Percentiles rank a stretch among this genome's conserved stretches.
Conservation (phyloP, 148 eudicot genomes). For the Silene conica region DNA sequence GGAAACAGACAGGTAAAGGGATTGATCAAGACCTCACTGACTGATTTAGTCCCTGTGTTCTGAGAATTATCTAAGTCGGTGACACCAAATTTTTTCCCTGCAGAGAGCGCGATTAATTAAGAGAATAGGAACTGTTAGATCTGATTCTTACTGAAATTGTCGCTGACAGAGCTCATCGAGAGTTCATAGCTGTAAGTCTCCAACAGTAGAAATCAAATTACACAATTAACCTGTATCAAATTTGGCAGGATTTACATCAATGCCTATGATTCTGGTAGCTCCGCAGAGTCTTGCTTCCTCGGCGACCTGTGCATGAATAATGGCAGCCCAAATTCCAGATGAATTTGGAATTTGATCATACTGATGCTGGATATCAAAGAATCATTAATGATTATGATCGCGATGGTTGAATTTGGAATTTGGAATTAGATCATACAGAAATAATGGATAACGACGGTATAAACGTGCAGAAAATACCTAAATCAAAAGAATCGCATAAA, state of each 20-base stretch:
- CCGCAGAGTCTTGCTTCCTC: conserved; percentile 92
- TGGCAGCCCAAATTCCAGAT: background rate
- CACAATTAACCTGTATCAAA: conserved; percentile 47
- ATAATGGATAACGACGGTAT: no score
- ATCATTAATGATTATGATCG: no score
- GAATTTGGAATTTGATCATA: no score
- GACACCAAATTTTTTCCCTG: conserved; percentile 72
- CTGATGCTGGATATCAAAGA: no score
- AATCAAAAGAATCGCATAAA: no score
- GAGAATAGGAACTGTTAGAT: no score
- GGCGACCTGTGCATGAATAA: conserved; percentile 50
- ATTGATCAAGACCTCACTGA: conserved; percentile 54
- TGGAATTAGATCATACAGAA: no score
- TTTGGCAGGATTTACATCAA: conserved; percentile 71
- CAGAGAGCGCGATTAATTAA: background rate
- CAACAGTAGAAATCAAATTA: no score
- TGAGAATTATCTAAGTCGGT: conserved; percentile 67
- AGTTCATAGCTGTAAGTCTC: background rate
- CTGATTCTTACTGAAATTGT: no score
- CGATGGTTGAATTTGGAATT: no score
- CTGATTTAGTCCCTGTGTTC: conserved; percentile 33
- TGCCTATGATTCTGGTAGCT: conserved; percentile 77
- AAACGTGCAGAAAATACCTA: no score
- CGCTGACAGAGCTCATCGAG: no score
- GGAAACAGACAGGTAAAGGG: background rate